Evolutionary conservation across 345 rosid species (phyloP).

Genomic region (Erucastrum elatum): DNA sequence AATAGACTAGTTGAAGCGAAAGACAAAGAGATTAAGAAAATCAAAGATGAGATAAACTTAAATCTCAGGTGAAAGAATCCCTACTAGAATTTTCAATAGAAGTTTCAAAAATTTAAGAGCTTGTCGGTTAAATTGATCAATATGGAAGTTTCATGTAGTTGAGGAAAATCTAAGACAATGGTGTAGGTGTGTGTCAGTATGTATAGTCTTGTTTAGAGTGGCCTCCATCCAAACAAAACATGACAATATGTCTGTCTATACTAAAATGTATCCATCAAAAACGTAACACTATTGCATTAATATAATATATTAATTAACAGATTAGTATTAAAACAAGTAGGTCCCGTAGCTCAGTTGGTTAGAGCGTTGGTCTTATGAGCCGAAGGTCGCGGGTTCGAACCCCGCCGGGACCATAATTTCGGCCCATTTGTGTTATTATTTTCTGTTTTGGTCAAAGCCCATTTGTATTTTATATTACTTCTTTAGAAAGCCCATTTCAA

Average conservation of each 20-base stretch:
- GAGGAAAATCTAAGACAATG: background rate
- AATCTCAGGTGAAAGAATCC: slow-evolving; percentile 59
- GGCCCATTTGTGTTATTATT: background rate
- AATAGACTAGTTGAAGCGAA: slow-evolving; percentile 50
- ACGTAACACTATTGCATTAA: background rate
- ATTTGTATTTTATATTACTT: too few species aligned
- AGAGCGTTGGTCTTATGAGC: slow-evolving; percentile 99
- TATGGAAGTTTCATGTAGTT: background rate
- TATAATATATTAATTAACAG: background rate
- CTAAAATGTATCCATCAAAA: too few species aligned
- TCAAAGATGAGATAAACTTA: slow-evolving; percentile 71
- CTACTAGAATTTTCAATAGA: background rate
- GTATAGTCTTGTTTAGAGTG: background rate
- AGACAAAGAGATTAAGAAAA: slow-evolving; percentile 63
- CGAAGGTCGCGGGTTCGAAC: slow-evolving; percentile 94
- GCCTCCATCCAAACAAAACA: background rate
- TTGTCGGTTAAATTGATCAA: background rate
- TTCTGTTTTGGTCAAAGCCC: background rate
- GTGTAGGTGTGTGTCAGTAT: background rate
- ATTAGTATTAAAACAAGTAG: background rate
- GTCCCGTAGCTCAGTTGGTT: slow-evolving; percentile 99
- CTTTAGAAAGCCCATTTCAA: background rate
- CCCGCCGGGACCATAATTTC: slow-evolving; percentile 71
- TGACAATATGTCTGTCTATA: too few species aligned
- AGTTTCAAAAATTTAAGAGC: background rate